Conservation (phyloP, 352 stramenopile genomes). For the Vaucheria bursata region DNA sequence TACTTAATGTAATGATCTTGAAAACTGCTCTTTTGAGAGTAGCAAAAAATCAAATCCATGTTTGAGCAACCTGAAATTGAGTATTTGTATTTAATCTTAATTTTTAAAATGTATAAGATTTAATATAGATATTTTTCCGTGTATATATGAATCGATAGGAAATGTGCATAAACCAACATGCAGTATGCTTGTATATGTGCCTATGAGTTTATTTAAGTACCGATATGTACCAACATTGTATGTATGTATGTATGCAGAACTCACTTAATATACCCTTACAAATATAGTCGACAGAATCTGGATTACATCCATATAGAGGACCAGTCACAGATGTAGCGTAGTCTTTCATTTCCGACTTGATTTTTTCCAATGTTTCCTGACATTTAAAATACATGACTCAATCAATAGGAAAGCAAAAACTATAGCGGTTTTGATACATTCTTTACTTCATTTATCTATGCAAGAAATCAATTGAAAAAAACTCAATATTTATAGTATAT, state of each 20-base stretch:
- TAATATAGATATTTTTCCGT: not conserved
- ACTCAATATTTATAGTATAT: no score
- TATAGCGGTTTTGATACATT: no score
- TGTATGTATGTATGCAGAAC: not conserved
- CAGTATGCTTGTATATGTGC: not conserved
- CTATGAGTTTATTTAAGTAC: not conserved
- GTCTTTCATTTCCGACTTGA: not conserved
- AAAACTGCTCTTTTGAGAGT: not conserved
- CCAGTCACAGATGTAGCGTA: not conserved
- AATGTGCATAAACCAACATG: not conserved
- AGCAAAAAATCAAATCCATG: not conserved
- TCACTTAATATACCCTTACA: not conserved
- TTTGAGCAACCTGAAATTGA: not conserved
- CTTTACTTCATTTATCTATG: no score
- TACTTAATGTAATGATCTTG: constrained; percentile 5
- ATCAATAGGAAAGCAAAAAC: no score
- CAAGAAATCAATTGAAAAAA: no score
- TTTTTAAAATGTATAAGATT: not conserved
- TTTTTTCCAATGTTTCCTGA: not conserved
- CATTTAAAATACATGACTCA: no score
- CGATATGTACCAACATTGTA: not conserved
- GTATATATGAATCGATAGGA: not conserved
- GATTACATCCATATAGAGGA: not conserved
- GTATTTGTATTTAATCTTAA: not conserved
- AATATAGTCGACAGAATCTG: not conserved